phyloP scores from a whole-genome alignment of 2,329 filamentous ascomycete genomes.

The Epicoccum sorghinum region DNA sequence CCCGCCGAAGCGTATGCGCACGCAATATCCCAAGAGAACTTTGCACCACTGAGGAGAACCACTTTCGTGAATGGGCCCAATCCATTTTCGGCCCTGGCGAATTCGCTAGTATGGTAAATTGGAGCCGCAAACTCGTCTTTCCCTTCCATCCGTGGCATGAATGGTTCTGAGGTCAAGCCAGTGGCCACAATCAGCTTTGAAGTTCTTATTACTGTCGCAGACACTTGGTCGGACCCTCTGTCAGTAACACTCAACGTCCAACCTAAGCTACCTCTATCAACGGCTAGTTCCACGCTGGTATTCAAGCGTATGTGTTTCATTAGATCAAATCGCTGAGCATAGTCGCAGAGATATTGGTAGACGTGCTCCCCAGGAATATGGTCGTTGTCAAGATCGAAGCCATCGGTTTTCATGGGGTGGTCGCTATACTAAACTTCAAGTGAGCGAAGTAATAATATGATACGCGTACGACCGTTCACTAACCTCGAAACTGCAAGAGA shows the following conservation, averaged over 20 bases:
- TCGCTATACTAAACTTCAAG: conserved; percentile 43
- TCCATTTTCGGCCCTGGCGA: conserved; percentile 51
- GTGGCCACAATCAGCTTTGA: conserved; percentile 66
- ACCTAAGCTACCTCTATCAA: conserved; percentile 41
- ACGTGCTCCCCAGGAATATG: conserved; percentile 66
- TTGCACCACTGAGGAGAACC: conserved; percentile 66
- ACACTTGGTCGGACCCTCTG: not conserved
- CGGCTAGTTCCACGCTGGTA: conserved; percentile 57
- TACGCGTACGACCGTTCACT: not conserved
- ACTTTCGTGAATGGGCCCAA: conserved; percentile 43
- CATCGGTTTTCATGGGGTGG: conserved; percentile 37
- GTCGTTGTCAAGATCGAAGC: conserved; percentile 49
- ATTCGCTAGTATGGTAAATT: conserved; percentile 64
- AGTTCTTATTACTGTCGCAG: conserved; percentile 26
- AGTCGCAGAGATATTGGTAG: conserved; percentile 61
- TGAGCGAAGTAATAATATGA: not conserved
- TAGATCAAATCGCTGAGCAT: conserved; percentile 53
- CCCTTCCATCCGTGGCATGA: conserved; percentile 59
- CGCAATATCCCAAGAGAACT: conserved; percentile 68
- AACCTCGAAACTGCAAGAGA: conserved; percentile 21
- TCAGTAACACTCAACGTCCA: conserved; percentile 29
- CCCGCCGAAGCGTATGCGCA: conserved; percentile 60
- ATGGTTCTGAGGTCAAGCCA: conserved; percentile 65
- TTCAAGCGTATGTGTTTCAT: conserved; percentile 56
- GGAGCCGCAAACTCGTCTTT: conserved; percentile 58